These are phyloP conservation scores for Talaromyces funiculosus DNA, from an alignment of 2,329 filamentous ascomycete genomes.

Conservation along the genomic window DNA sequence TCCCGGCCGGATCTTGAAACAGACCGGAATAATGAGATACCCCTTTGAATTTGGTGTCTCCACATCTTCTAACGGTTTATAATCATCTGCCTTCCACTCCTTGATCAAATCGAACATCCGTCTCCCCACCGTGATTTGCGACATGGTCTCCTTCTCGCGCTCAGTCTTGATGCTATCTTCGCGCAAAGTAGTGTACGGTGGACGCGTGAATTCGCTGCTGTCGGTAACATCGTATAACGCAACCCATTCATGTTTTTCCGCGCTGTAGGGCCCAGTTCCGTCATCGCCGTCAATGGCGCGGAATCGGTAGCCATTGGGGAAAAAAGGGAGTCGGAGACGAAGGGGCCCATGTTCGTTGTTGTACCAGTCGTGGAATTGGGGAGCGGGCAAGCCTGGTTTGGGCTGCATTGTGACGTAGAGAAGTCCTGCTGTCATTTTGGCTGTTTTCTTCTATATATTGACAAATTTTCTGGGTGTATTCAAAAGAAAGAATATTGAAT, in stretches of 20 bases:
- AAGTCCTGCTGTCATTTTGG: slow-evolving; percentile 53
- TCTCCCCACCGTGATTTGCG: slow-evolving; percentile 63
- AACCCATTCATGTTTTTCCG: slow-evolving; percentile 61
- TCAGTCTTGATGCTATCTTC: slow-evolving; percentile 49
- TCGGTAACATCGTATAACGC: slow-evolving; percentile 76
- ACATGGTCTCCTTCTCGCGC: slow-evolving; percentile 56
- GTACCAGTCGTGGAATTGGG: slow-evolving; percentile 87
- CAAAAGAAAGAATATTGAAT: not conserved
- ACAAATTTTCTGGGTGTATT: not conserved
- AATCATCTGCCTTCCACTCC: slow-evolving; percentile 51
- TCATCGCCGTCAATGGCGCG: slow-evolving; percentile 56
- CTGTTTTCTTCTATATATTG: not conserved
- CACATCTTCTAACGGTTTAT: slow-evolving; percentile 55
- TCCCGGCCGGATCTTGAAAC: slow-evolving; percentile 54
- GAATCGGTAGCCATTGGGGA: slow-evolving; percentile 75
- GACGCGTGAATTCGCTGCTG: slow-evolving; percentile 64
- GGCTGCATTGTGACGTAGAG: slow-evolving; percentile 87
- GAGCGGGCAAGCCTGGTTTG: slow-evolving; percentile 55
- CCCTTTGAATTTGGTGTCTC: slow-evolving; percentile 44
- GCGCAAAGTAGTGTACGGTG: slow-evolving; percentile 57
- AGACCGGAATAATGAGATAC: slow-evolving; percentile 58
- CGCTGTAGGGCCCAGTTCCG: slow-evolving; percentile 21
- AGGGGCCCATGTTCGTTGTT: slow-evolving; percentile 87
- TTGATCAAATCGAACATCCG: slow-evolving; percentile 64
- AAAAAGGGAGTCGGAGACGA: slow-evolving; percentile 68